Evolutionary conservation across 768 basidiomycete genomes (phyloP), one percentile per base, ranked within the genome.

Genomic region (Trametes cingulata): DNA sequence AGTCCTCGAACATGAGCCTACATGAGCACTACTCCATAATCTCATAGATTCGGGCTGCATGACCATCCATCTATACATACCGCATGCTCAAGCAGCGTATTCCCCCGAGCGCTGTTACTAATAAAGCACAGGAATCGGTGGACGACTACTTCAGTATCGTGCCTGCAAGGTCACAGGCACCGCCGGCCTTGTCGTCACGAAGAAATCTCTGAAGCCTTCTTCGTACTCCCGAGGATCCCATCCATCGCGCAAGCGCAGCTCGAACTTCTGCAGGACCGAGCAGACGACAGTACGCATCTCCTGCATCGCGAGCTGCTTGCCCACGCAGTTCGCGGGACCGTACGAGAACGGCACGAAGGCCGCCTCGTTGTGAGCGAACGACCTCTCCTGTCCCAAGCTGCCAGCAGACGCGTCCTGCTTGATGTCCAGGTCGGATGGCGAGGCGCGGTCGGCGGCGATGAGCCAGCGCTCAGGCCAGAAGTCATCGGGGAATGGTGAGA

Each of bases 281-380:
- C 67, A 65, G 17, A 75, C 40, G 36, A 77, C 63, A 39, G 62
- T 68, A 49, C 72, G 72, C 65, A 77, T 59, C 61, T 77, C 75
- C 42, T 70, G 67, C 62, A 75, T 66, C 50, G 79, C 80, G 20
- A 80, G 70, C 68, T 77, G 63, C 64, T 75, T 78, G 20, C 82
- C 83, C 13, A 75, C 77, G 64, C 84, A 85, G 63, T 81, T 81
- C 17, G 76, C 74, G 12, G 82, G 81, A 0, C 84, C 83, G 42
- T 71, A 68, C 29, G 79, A 79, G 65, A 80, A 79, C 5, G 80
- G 78, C 37, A 76, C 69, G 70, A 76, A 80, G 19, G 71, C 77
- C 39, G 55, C 53, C 9, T 62, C 35, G 61, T 78, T 73, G 56
- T 67, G 62, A 41, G 68, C 58, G 57, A 68, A 54, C 20, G n/a